Evolutionary conservation across 2,329 filamentous ascomycete species (phyloP).

Genomic region (Alternaria conjuncta): DNA sequence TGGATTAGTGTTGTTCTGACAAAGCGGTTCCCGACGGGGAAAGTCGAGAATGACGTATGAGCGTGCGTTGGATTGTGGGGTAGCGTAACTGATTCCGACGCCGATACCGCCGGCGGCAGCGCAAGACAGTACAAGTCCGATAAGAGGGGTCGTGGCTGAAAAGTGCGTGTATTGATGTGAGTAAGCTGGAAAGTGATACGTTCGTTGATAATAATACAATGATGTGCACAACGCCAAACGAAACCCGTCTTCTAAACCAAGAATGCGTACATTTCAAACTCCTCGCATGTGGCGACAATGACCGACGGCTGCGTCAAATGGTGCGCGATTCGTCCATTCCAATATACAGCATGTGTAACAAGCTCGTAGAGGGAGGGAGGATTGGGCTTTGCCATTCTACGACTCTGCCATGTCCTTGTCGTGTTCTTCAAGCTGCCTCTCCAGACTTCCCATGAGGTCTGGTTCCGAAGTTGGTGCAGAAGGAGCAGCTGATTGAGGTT

Average conservation of each 20-base stretch:
- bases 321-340: not conserved
- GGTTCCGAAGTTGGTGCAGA: constrained; percentile 42
- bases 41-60: constrained; percentile 26
- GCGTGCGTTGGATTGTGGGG: constrained; percentile 4
- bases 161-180: not conserved
- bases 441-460: constrained; percentile 57
- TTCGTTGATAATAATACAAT: constrained; percentile 13
- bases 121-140: not conserved
- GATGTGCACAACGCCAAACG: constrained; percentile 2
- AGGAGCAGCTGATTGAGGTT: constrained; percentile 13
- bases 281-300: not conserved
- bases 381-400: constrained; percentile 5
- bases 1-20: not conserved
- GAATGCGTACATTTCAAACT: not conserved
- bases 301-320: not conserved
- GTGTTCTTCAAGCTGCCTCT: constrained; percentile 52
- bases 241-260: not conserved
- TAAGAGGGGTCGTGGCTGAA: not conserved
- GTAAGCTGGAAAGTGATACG: not conserved
- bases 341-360: not conserved
- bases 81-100: not conserved
- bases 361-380: not conserved
- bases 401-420: constrained; percentile 26
- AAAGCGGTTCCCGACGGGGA: constrained; percentile 27
- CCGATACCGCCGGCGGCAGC: not conserved